Conservation (phyloP, 768 basidiomycete genomes). For the Tricholoma sp. region DNA sequence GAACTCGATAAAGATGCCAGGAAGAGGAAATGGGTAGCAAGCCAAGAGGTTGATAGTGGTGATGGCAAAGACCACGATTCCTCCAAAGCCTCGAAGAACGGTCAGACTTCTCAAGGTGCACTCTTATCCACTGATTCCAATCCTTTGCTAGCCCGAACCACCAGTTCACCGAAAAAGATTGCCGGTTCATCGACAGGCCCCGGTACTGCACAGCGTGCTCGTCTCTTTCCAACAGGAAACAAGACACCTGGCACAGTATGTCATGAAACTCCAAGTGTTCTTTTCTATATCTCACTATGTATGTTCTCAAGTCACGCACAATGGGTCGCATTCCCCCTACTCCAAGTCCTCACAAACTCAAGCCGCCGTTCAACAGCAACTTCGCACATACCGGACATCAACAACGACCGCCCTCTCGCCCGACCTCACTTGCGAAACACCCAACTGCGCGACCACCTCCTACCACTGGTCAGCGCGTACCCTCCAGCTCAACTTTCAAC, state of each 20-base stretch:
- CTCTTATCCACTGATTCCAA: background rate
- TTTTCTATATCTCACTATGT: background rate
- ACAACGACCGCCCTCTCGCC: conserved; percentile 32
- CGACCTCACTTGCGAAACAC: conserved; percentile 49
- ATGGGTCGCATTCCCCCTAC: conserved; percentile 31
- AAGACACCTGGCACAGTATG: conserved; percentile 42
- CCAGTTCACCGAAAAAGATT: conserved; percentile 50
- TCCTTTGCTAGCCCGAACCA: conserved; percentile 19
- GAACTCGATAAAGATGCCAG: conserved; percentile 65
- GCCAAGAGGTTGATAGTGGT: conserved; percentile 47
- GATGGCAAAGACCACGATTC: conserved; percentile 23
- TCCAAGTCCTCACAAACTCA: conserved; percentile 42
- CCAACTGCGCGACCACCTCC: conserved; percentile 24
- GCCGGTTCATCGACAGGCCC: conserved; percentile 44
- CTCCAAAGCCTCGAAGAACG: conserved; percentile 52
- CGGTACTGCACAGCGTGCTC: conserved; percentile 47
- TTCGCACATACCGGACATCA: conserved; percentile 25
- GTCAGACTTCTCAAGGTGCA: conserved; percentile 29
- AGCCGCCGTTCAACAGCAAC: conserved; percentile 37
- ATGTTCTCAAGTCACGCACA: conserved; percentile 24
- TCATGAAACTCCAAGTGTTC: background rate
- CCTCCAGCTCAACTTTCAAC: conserved; percentile 68
- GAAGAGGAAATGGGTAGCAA: conserved; percentile 75
- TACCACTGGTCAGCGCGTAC: conserved; percentile 32
- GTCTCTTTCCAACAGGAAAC: conserved; percentile 30